Evolutionary conservation across 495 filamentous ascomycete species (phyloP), one percentile per base, ranked within the genome.

Genomic region (Penicillium taxi): DNA sequence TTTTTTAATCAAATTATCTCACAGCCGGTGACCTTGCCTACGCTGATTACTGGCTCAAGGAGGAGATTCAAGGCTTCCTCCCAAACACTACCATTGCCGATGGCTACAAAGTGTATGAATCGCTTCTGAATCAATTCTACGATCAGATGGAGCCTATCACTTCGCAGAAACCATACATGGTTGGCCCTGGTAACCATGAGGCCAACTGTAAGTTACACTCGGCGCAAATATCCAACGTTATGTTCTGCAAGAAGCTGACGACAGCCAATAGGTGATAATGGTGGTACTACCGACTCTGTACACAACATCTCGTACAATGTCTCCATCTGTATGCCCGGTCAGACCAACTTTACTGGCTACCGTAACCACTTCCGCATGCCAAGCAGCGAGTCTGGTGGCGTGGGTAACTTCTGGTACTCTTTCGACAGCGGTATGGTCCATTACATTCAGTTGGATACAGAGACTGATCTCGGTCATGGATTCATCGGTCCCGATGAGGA

Each of bases 401-500:
- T 68, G 8, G 63, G 61, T 0, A 70, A 69, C 53, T 75, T 75
- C 55, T 75, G 72, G 72, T 75, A 70, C 53, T 74, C 69, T 3
- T 75, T 74, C 50, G 67, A 75, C 47, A 65, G 70, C 53, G 72
- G 72, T 28, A 63, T 72, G 55, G 53, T 61, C n/a, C 72, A 75
- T 48, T 63, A 63, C 37, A 44, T 66, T 33, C 59, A 61, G 51
- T 45, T 73, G 37, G 52, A 73, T 54, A 69, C 61, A 2, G 67
- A 73, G 39, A 72, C 41, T 2, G 43, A 73, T 47, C 19, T 38
- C 11, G 12, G 35, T n/a, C 4, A 3, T 3, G 4, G 6, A 2
- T 14, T 16, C 14, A 27, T 26, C 2, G 71, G 67, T 14, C 66
- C 68, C 8, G 69, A 71, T 42, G 53, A 47, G 2, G 53, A 49